Evolutionary conservation across 192 early-diverging fungal species (phyloP).

Genomic region (Coemansia sp.): DNA sequence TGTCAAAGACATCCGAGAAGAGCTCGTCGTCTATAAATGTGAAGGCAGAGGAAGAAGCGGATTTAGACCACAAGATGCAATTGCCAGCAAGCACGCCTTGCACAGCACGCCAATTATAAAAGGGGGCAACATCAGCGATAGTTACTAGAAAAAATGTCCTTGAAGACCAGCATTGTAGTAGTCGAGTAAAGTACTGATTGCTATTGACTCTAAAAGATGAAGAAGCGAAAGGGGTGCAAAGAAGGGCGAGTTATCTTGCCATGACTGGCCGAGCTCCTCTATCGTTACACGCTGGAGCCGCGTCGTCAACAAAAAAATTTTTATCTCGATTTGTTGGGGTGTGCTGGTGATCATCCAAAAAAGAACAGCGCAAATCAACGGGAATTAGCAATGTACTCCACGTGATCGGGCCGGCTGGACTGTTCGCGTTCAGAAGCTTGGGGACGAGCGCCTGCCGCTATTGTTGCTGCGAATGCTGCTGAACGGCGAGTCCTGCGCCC

Average conservation of each 20-base stretch:
- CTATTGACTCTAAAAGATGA: slow-evolving; percentile 3
- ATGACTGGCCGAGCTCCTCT: neutral
- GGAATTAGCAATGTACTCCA: neutral
- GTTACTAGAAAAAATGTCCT: slow-evolving; percentile 69
- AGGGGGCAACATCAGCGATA: neutral
- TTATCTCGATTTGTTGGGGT: slow-evolving; percentile 9
- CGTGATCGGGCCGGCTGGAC: slow-evolving; percentile 4
- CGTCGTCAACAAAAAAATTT: slow-evolving; percentile 12
- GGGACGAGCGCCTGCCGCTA: slow-evolving; percentile 17
- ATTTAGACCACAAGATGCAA: neutral
- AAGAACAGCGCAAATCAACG: neutral
- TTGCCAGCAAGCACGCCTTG: too few relatives aligned
- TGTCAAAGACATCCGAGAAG: slow-evolving; percentile 84
- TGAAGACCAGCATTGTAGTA: slow-evolving; percentile 70
- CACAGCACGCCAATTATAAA: too few relatives aligned
- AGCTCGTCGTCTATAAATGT: slow-evolving; percentile 81
- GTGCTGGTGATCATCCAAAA: neutral
- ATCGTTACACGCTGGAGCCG: too few relatives aligned
- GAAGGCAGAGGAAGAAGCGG: neutral
- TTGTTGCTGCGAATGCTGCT: slow-evolving; percentile 7
- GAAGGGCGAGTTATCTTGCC: neutral
- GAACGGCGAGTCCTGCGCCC: slow-evolving; percentile 1
- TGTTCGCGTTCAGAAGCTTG: slow-evolving; percentile 27
- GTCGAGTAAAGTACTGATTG: slow-evolving; percentile 1
- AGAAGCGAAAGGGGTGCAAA: neutral